Evolutionary conservation across 2,329 filamentous ascomycete species (phyloP), one percentile per base, ranked within the genome.

Genomic region (Geosmithia putterillii): DNA sequence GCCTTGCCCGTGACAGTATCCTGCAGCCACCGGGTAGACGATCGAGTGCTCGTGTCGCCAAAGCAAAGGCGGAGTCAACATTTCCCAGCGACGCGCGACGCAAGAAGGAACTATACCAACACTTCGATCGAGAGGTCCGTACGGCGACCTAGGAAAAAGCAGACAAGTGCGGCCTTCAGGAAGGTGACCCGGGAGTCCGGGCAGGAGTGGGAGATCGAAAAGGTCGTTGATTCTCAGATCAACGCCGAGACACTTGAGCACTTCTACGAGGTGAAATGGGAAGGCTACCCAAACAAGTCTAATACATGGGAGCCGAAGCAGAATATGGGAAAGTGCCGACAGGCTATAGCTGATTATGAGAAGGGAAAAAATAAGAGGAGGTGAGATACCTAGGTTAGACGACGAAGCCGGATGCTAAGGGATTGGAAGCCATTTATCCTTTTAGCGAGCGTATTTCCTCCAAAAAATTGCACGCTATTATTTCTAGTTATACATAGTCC

Each of bases 231-330:
- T 17, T 60, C 60, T 0, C 55, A 51, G 4, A 56, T 70, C 34
- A 62, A 69, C 36, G 51, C 51, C 7, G 52, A 55, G 5, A 64
- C 61, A 1, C 57, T 58, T 46, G 52, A 62, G 46, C 57, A 63
- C 47, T 54, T 65, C 51, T 78, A 71, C 52, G 47, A 59, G 3
- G 64, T 79, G 43, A 74, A 76, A 53, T 78, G 74, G 74, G 64
- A 67, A 48, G 69, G 67, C 0, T 76, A 62, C 43, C 42, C 59
- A 0, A 47, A 50, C 1, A 54, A 58, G 17, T 52, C 70, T 1
- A 74, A 68, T 45, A 75, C 71, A 0, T 78, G 74, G 74, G 73
- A 76, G 57, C 70, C 70, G 2, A 65, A 60, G 51, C 52, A 45
- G 17, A 67, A 74, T 44, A 50, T 76, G 17, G 43, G 41, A 0